Evolutionary conservation across 345 rosid genomes (phyloP).

Genomic region (Eucalyptus grandis): DNA sequence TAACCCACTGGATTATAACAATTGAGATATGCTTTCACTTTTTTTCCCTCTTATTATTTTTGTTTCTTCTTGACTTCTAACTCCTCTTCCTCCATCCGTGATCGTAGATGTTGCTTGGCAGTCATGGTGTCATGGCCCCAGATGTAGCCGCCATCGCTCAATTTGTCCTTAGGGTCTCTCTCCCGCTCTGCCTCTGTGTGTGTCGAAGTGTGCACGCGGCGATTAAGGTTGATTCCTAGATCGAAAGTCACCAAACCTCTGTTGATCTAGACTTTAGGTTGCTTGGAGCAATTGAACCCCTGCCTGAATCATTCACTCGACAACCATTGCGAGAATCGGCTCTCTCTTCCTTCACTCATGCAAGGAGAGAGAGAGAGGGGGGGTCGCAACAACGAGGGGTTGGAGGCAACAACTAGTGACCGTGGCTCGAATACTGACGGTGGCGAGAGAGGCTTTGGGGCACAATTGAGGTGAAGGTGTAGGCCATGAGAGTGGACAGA

Average conservation of each 20-base stretch:
- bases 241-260: neutral
- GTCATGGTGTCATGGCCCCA: neutral
- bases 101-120: neutral
- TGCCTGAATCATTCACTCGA: neutral
- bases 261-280: neutral
- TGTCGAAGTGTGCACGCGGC: neutral
- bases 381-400: neutral
- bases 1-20: neutral
- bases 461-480: neutral
- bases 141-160: neutral
- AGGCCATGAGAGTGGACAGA: neutral
- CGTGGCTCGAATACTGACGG: neutral
- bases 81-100: neutral
- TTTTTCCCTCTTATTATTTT: neutral
- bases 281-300: neutral
- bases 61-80: neutral
- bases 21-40: neutral
- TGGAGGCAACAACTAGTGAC: neutral
- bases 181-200: neutral
- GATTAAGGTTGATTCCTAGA: neutral
- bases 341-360: neutral
- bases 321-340: neutral
- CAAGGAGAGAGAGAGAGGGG: neutral
- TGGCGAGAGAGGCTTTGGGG: neutral
- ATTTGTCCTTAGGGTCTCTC: neutral